Percentiles rank a stretch among this genome's conserved stretches.
Evolutionary conservation across 305 asterid genomes (phyloP).

Genomic region (Fraxinus latifolia): DNA sequence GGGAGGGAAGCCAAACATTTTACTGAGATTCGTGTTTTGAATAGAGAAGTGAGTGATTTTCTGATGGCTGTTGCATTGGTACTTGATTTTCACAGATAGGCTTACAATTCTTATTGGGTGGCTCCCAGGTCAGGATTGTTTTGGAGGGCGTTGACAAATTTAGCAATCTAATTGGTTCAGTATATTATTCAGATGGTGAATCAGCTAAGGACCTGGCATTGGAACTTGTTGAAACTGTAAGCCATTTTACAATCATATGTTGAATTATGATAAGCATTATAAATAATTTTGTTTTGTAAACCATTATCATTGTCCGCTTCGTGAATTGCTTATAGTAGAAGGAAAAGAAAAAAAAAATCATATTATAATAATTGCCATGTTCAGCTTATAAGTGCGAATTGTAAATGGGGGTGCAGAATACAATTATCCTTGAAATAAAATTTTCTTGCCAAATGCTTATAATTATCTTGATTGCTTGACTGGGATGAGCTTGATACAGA

Average conservation of each 20-base stretch:
- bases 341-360: background rate
- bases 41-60: slow-evolving; percentile 73
- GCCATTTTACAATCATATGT: slow-evolving; percentile 19
- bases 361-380: background rate
- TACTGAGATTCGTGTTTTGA: slow-evolving; percentile 87
- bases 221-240: slow-evolving; percentile 88
- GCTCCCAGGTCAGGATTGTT: slow-evolving; percentile 81
- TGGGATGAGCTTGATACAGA: background rate
- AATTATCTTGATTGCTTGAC: background rate
- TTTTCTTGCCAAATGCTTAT: background rate
- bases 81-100: slow-evolving; percentile 4
- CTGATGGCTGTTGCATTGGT: background rate
- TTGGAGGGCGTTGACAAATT: slow-evolving; percentile 95
- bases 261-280: background rate
- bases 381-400: background rate
- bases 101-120: slow-evolving; percentile 10
- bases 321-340: background rate
- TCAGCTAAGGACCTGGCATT: slow-evolving; percentile 81
- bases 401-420: background rate
- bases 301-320: background rate
- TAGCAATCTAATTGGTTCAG: slow-evolving; percentile 86
- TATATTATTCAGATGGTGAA: slow-evolving; percentile 87
- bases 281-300: background rate
- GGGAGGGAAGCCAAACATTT: slow-evolving; percentile 97
- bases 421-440: background rate